These are phyloP conservation scores for Saccharomycopsis babjevae DNA, from an alignment of 805 yeast genomes.

Conservation along the genomic window DNA sequence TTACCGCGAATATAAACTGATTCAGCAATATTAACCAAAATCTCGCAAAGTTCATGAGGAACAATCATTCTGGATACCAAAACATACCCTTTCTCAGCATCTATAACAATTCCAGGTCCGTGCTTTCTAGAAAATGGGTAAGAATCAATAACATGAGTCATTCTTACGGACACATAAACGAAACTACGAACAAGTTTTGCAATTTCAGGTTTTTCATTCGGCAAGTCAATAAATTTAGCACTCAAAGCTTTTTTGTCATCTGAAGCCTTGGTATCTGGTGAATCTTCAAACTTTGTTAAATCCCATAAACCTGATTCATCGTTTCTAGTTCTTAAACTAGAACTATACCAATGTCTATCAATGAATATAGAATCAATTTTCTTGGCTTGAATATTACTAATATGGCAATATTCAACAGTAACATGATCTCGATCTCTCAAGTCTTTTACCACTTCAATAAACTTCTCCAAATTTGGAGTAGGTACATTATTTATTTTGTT, in stretches of 20 bases:
- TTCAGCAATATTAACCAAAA: conserved; percentile 74
- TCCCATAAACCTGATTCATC: conserved; percentile 52
- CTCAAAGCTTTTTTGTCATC: conserved; percentile 35
- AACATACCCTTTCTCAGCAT: conserved; percentile 70
- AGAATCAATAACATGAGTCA: conserved; percentile 71
- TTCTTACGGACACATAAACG: conserved; percentile 54
- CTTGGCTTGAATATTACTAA: conserved; percentile 72
- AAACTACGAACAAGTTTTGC: conserved; percentile 54
- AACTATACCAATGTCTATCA: conserved; percentile 81
- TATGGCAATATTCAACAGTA: conserved; percentile 60
- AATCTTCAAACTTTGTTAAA: conserved; percentile 38
- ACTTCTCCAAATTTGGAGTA: conserved; percentile 64
- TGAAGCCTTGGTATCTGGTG: conserved; percentile 43
- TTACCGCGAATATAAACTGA: conserved; percentile 71
- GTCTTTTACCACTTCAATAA: conserved; percentile 64
- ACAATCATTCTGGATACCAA: conserved; percentile 68
- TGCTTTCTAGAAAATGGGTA: conserved; percentile 49
- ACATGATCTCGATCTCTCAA: conserved; percentile 74
- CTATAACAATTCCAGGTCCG: conserved; percentile 73
- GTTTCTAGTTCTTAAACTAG: conserved; percentile 57
- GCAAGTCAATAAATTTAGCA: conserved; percentile 64
- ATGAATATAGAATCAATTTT: conserved; percentile 54
- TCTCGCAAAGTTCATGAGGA: conserved; percentile 64
- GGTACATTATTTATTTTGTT: conserved; percentile 68
- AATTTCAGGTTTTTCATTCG: conserved; percentile 44